phyloP scores from a whole-genome alignment of 768 basidiomycete species.

The Lentinula edodes region DNA sequence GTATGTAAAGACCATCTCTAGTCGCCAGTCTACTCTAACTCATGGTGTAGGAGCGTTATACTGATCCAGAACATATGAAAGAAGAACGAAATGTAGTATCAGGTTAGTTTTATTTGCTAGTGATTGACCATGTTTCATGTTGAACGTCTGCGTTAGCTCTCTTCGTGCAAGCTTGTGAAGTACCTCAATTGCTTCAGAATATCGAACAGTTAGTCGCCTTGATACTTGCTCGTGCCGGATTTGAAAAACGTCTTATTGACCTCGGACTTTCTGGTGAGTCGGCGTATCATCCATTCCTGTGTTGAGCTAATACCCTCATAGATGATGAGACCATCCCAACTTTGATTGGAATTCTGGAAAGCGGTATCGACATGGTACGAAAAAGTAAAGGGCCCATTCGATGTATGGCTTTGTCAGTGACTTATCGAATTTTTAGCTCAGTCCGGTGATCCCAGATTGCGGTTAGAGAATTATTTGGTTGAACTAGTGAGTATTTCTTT shows the following conservation, averaged over 20 bases:
- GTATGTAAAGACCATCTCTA: conserved; percentile 29
- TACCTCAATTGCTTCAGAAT: conserved; percentile 49
- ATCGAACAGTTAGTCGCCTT: conserved; percentile 62
- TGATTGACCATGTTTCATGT: background rate
- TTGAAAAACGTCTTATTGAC: conserved; percentile 52
- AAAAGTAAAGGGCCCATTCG: conserved; percentile 32
- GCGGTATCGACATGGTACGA: conserved; percentile 57
- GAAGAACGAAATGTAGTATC: conserved; percentile 21
- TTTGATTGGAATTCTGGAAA: conserved; percentile 54
- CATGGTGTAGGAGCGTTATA: conserved; percentile 36
- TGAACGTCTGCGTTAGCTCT: conserved; percentile 34
- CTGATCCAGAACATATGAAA: conserved; percentile 24
- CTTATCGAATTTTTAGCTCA: background rate
- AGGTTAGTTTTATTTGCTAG: conserved; percentile 4
- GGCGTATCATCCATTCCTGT: background rate
- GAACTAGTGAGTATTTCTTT: conserved; percentile 49
- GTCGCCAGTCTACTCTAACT: conserved; percentile 1
- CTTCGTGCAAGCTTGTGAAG: conserved; percentile 51
- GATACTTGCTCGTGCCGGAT: conserved; percentile 59
- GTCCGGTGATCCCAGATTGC: conserved; percentile 76
- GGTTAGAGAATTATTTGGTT: conserved; percentile 80
- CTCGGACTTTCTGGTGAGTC: conserved; percentile 34
- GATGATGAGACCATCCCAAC: conserved; percentile 46
- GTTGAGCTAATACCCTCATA: conserved; percentile 6
- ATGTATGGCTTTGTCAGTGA: background rate